Conservation (phyloP, 352 stramenopile species). For the Thraustochytrium striatum region DNA sequence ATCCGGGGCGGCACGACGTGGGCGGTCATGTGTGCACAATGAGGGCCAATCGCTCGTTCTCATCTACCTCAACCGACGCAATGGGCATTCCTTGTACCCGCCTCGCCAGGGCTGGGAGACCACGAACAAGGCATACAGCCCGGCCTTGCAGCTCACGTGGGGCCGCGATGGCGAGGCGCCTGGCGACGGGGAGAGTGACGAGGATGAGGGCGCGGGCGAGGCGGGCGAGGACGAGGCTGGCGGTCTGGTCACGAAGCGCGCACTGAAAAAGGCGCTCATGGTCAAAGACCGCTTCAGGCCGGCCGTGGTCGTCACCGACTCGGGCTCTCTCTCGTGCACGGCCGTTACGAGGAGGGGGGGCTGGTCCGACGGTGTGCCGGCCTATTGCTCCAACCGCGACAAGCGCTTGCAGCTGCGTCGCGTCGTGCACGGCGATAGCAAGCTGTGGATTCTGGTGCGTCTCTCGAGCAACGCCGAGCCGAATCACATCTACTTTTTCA, state of each 20-base stretch:
- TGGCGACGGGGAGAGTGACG: neutral
- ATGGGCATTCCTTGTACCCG: constrained; percentile 20
- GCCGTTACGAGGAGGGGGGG: constrained; percentile 17
- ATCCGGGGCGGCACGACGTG: constrained; percentile 13
- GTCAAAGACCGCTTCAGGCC: constrained; percentile 19
- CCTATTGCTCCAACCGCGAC: constrained; percentile 26
- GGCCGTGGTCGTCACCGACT: constrained; percentile 21
- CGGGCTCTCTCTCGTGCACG: constrained; percentile 23
- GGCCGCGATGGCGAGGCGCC: neutral
- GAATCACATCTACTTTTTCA: constrained; percentile 39
- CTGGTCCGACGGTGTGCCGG: constrained; percentile 6
- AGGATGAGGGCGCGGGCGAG: neutral
- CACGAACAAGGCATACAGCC: neutral
- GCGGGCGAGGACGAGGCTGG: neutral
- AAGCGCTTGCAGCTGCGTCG: neutral
- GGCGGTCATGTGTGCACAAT: neutral
- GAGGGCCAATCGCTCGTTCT: neutral
- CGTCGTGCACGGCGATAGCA: constrained; percentile 5
- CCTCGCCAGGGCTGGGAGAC: constrained; percentile 23
- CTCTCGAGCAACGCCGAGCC: neutral
- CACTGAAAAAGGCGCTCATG: neutral
- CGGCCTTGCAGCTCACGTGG: neutral
- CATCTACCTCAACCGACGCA: constrained; percentile 15
- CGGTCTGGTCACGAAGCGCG: neutral
- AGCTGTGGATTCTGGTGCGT: constrained; percentile 35